Evolutionary conservation across 441 rosid genomes (phyloP), one percentile per base, ranked within the genome.

Genomic region (Bocquillonia castaneifolia): DNA sequence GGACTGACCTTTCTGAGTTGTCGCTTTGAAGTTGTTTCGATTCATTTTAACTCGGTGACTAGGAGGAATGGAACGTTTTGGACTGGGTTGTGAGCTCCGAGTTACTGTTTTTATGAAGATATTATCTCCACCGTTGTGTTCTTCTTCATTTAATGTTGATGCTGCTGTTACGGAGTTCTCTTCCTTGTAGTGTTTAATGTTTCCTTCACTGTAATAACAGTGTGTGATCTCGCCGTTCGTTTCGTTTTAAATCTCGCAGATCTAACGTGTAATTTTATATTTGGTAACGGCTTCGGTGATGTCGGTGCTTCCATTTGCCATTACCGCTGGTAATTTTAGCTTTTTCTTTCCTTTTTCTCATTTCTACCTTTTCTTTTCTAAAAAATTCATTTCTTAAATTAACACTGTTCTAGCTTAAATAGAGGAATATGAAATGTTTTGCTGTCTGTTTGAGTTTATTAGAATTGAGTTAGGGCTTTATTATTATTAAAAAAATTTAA

Each of bases 231-330:
- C 74, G 78, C 71, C 57, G 76, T 74, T 65, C 78, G 75, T 77
- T 77, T 63, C 29, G 1, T 61, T 55, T 61, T 68, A 58, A 73
- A 72, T 73, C 74, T 79, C 75, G 59, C 70, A 82, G 89, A 87
- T 87, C 92, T 81, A 79, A 71, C 60, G 72, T 72, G 70, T 70
- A 44, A 36, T 29, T 61, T 61, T 25, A 0, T 22, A 32, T 18
- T 62, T 37, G 66, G 37, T 72, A 61, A 69, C 74, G 78, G 84
- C 82, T 74, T 79, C 74, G 76, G 84, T 67, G 86, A 83, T 87
- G 92, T 80, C 87, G 86, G 83, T 69, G 81, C 76, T 72, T 42
- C 69, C 79, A 66, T 55, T 59, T 65, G 74, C 69, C 12, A 60
- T 53, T 69, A 29, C 78, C 69, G 26, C 42, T 26, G 87, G 85